A percentile compares a stretch with the other conserved stretches of the same genome.
These are phyloP conservation scores for Entoloma clypeatum DNA, from an alignment of 1,284 basidiomycete genomes.

Conservation along the genomic window DNA sequence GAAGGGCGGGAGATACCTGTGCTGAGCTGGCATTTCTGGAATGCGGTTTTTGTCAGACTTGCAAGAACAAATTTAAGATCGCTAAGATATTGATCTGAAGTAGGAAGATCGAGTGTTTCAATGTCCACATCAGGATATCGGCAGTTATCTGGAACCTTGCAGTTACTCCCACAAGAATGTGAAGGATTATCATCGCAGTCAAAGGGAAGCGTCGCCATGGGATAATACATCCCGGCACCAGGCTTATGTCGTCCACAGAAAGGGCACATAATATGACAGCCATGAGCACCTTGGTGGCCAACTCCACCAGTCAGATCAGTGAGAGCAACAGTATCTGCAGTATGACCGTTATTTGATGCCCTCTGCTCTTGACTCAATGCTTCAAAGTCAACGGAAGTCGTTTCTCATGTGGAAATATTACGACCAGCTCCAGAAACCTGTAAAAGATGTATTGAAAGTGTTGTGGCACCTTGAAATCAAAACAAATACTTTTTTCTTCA, in stretches of 20 bases:
- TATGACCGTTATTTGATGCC: too few relatives aligned
- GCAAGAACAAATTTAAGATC: too few relatives aligned
- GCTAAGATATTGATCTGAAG: too few relatives aligned
- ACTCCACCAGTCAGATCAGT: conserved; percentile 23
- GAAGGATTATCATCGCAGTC: background rate
- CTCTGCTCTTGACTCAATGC: too few relatives aligned
- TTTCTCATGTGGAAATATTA: too few relatives aligned
- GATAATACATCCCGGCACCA: conserved; percentile 21
- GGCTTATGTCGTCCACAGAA: conserved; percentile 20
- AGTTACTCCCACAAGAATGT: background rate
- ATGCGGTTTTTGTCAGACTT: conserved; percentile 17
- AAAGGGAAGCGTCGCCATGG: conserved; percentile 12
- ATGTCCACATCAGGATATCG: conserved; percentile 28
- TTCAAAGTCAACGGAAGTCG: too few relatives aligned
- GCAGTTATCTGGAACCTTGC: conserved; percentile 15
- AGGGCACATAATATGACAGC: conserved; percentile 22
- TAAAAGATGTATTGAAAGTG: too few relatives aligned
- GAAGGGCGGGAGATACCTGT: conserved; percentile 31
- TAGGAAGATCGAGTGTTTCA: conserved; percentile 7
- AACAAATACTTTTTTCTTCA: too few relatives aligned
- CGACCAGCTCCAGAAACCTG: too few relatives aligned
- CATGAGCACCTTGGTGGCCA: conserved; percentile 24
- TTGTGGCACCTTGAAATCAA: too few relatives aligned
- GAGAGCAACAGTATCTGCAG: conserved; percentile 27
- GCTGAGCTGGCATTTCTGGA: conserved; percentile 15